These are phyloP conservation scores for Trypanosoma vivax DNA, from an alignment of 208 protist species.

Conservation along the genomic window DNA sequence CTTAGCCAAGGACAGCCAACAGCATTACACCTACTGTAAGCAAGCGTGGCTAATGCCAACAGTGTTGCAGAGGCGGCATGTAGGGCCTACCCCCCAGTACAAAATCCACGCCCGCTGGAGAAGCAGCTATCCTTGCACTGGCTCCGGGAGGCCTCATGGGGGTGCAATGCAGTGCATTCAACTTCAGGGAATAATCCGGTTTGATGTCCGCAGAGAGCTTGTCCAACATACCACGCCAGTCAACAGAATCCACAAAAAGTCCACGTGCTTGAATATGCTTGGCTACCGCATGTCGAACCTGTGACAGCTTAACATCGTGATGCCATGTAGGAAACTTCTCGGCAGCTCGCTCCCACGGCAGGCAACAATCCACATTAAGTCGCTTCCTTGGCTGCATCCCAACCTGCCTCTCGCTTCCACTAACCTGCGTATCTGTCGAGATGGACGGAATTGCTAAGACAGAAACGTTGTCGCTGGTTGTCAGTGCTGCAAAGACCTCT, in stretches of 20 bases:
- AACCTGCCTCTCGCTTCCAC: neutral
- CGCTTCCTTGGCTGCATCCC: neutral
- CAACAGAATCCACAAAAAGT: slow-evolving; percentile 1
- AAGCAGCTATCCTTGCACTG: too few species aligned
- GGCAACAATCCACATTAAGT: neutral
- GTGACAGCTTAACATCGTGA: neutral
- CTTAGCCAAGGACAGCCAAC: too few species aligned
- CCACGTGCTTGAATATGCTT: neutral
- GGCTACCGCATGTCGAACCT: slow-evolving; percentile 8
- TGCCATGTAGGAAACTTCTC: slow-evolving; percentile 15
- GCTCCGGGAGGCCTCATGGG: neutral
- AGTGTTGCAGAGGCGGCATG: too few species aligned
- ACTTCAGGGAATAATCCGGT: neutral
- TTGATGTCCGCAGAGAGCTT: neutral
- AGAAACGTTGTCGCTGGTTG: neutral
- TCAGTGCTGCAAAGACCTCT: slow-evolving; percentile 8
- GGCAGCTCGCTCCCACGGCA: slow-evolving; percentile 1
- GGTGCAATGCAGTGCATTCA: neutral
- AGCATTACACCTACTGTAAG: too few species aligned
- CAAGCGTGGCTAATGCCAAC: too few species aligned
- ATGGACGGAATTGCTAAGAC: too few species aligned
- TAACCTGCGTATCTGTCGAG: neutral
- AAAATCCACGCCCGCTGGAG: too few species aligned
- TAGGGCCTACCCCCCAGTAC: too few species aligned
- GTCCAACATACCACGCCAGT: slow-evolving; percentile 4